Evolutionary conservation across 139 green algal genomes (phyloP), one percentile per base, ranked within the genome.

Genomic region (Limnomonas spitsbergensis): DNA sequence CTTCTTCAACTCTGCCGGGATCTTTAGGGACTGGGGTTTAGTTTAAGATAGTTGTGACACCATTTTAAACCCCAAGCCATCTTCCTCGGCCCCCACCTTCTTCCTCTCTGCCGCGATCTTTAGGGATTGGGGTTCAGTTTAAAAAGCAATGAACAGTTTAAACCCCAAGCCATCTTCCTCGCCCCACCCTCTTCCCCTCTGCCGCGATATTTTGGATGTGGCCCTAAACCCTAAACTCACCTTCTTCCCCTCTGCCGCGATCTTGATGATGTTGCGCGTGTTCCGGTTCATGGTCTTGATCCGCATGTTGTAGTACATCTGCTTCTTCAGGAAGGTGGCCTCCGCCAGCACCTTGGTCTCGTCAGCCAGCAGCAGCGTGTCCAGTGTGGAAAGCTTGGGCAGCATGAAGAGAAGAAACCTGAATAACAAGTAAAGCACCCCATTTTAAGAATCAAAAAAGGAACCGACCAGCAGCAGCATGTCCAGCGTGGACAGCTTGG

Each of bases 231-330:
- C n/a, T n/a, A n/a, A 61, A 61, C 40, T 27, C 35, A 82, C 83
- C 83, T 83, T 81, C 40, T 79, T 79, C 0, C 83, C 80, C 53
- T 88, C 83, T 35, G 40, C 52, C 20, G 83, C 83, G 36, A 83
- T 72, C 40, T 73, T 78, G 31, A 88, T 75, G 73, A 88, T 80
- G 40, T 88, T 83, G 38, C 83, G 73, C 2, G 84, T 79, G 39
- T 90, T 89, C 1, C 90, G 78, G 24, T 79, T 72, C 78, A 94
- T 80, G 39, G 88, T 93, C 81, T 90, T 94, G 52, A 89, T 89
- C 40, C 90, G 86, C 91, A 95, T 95, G 89, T 92, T 94, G 86
- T 95, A 95, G 86, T 94, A 95, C 86, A 95, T 93, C 71, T 89
- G 86, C 85, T 95, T 95, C 84, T 95, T 95, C 0, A 90, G 79